Base-by-base conservation (phyloP, 805 yeast genomes). In the Millerozyma acaciae region DNA sequence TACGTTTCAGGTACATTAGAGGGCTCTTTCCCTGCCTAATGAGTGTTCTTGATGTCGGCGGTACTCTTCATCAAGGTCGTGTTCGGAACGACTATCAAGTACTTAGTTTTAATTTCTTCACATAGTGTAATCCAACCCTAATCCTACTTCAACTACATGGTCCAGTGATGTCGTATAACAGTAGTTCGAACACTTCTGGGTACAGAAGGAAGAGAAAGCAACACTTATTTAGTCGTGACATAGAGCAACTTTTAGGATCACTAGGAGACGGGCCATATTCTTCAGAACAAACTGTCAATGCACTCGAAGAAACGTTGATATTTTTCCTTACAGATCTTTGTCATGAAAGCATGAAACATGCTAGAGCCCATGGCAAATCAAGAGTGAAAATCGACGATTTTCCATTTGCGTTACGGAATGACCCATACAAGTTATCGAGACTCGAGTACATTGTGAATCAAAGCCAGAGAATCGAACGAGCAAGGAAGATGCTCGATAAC, bases 191-290 rank as follows among this genome's bases (percentile, higher is more conserved):
- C 8, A 32, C 40, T 22, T 28, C 34, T 12, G 35, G 23, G 24
- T 34, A 33, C 23, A 45, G 41, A 27, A 43, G 56, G 20, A 48
- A 62, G 33, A 48, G 57, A 35, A 55, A 57, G 29, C 68, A 61
- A 33, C 53, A 64, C 25, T 53, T 63, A 17, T 66, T 66, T 47
- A 50, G 59, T 19, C 62, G 58, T 23, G 73, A 66, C 40, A 62
- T 66, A 17, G 73, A 66, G 33, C 61, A 57, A 33, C 49, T 66
- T 14, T 48, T 66, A 8, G 66, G 55, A 34, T 57, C 70, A 4
- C 42, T 66, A 31, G 73, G 73, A 2, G 73, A 66, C 36, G 59
- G 63, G 2, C 67, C 70, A 0, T 59, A 59, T 7, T 57, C 65
- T 9, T 50, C 53, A 4, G 71, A 66, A 24, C 40, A 60, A 15